phyloP scores from a whole-genome alignment of 495 filamentous ascomycete genomes.

The Tuber calosporum region DNA sequence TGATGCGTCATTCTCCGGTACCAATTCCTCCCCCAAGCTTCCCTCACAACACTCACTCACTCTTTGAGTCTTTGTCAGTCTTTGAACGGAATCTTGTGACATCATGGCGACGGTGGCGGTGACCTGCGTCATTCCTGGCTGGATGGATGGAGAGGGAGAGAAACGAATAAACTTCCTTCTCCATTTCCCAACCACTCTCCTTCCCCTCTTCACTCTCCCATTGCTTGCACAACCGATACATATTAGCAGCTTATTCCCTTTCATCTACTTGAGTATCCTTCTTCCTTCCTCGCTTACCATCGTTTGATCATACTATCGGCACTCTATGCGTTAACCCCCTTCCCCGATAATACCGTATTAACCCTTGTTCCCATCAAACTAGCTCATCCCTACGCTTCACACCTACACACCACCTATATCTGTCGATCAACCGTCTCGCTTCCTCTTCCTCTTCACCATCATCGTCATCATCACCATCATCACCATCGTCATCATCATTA shows the following conservation, averaged over 20 bases:
- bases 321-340: neutral
- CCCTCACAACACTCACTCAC: neutral
- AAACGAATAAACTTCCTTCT: neutral
- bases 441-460: neutral
- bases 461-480: neutral
- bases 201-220: neutral
- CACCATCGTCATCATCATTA: neutral
- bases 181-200: neutral
- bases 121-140: neutral
- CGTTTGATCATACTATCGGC: neutral
- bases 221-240: neutral
- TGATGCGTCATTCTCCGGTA: neutral
- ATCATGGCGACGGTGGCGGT: neutral
- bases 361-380: neutral
- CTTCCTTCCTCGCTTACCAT: neutral
- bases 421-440: constrained; percentile 18
- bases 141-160: neutral
- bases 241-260: neutral
- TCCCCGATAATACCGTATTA: neutral
- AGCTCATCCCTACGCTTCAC: constrained; percentile 14
- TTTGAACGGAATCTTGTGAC: neutral
- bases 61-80: neutral
- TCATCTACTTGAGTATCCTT: neutral
- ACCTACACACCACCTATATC: constrained; percentile 18
- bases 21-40: neutral